Conservation (phyloP, 1,284 basidiomycete species). For the Pisolithus thermaeus region DNA sequence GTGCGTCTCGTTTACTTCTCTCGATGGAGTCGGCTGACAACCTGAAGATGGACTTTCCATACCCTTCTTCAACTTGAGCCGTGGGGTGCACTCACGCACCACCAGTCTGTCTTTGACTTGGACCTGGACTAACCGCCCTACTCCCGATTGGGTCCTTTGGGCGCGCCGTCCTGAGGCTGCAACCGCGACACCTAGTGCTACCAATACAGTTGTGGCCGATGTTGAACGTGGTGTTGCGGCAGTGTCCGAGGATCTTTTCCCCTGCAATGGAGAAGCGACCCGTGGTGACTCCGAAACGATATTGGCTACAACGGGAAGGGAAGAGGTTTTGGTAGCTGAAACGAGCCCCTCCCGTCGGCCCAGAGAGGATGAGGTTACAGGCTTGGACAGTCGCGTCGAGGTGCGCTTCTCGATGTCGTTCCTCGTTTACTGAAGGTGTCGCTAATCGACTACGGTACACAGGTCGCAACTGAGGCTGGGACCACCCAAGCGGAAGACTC, state of each 20-base stretch:
- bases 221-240: constrained; percentile 18
- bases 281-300: too few relatives aligned
- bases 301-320: too few relatives aligned
- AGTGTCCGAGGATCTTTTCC: background rate
- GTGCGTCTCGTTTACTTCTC: constrained; percentile 30
- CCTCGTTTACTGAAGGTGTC: too few relatives aligned
- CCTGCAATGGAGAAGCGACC: background rate
- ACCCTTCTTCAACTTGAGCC: background rate
- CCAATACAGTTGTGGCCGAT: constrained; percentile 11
- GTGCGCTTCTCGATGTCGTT: too few relatives aligned
- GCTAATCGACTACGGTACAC: too few relatives aligned
- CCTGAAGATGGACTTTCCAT: background rate
- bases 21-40: background rate
- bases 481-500: background rate
- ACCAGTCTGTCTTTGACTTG: constrained; percentile 28
- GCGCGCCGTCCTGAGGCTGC: constrained; percentile 27
- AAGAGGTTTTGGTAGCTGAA: too few relatives aligned
- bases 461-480: background rate
- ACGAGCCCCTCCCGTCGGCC: too few relatives aligned
- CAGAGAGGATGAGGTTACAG: too few relatives aligned
- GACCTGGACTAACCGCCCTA: constrained; percentile 31
- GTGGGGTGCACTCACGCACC: constrained; percentile 54
- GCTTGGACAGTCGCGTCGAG: too few relatives aligned
- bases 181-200: background rate
- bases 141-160: constrained; percentile 51